Percentiles rank a stretch among this genome's conserved stretches.
phyloP scores from a whole-genome alignment of 352 stramenopile genomes.

The Globisporangium mamillatum region DNA sequence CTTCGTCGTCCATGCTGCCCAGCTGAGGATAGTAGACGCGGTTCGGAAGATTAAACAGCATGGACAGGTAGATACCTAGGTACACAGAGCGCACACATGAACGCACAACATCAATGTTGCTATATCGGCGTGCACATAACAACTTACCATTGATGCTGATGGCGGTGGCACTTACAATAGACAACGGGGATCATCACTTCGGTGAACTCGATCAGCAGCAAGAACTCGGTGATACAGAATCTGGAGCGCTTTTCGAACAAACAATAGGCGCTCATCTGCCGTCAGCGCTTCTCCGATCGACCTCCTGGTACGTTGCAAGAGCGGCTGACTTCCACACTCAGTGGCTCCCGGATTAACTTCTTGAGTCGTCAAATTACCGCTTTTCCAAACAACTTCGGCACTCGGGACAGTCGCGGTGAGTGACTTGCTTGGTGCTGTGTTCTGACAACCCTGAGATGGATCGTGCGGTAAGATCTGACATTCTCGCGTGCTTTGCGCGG shows the following conservation, averaged over 20 bases:
- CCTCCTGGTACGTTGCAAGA: background rate
- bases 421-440: background rate
- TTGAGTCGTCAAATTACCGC: no score
- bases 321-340: no score
- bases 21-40: background rate
- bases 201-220: conserved; percentile 19
- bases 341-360: no score
- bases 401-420: no score
- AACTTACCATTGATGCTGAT: no score
- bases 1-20: background rate
- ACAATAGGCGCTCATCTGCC: background rate
- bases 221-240: conserved; percentile 9
- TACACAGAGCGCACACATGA: no score
- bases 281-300: background rate
- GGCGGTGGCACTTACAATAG: background rate
- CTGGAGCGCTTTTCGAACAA: background rate
- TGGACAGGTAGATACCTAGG: background rate
- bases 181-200: conserved; percentile 18
- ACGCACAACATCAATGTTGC: no score
- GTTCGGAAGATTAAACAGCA: background rate
- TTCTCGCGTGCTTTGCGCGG: no score
- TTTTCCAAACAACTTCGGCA: no score
- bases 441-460: no score
- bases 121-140: no score
- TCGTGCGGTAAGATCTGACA: no score